phyloP scores from a whole-genome alignment of 2,329 filamentous ascomycete species.

The Aspergillus sergii region DNA sequence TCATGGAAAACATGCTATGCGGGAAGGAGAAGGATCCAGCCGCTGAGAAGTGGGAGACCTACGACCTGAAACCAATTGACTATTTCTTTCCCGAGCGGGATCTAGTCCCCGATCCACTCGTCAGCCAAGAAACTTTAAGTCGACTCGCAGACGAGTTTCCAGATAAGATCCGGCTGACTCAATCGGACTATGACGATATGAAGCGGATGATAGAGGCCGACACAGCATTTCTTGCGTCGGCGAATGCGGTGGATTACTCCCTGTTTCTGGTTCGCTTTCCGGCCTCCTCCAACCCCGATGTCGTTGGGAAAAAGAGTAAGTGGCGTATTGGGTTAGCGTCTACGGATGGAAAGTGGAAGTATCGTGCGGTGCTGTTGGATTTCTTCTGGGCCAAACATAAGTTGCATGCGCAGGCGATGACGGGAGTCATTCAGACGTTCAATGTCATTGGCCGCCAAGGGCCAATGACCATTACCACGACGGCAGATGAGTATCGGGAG shows the following conservation, averaged over 20 bases:
- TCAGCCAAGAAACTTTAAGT: conserved; percentile 66
- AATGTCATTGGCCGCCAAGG: conserved; percentile 66
- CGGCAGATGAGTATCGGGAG: conserved; percentile 66
- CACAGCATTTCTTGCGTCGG: conserved; percentile 62
- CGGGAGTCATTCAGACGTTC: conserved; percentile 64
- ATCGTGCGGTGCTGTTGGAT: conserved; percentile 69
- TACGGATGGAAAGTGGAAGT: conserved; percentile 66
- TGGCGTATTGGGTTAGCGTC: conserved; percentile 68
- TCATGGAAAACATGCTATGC: conserved; percentile 76
- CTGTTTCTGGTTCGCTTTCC: conserved; percentile 69
- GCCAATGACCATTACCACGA: conserved; percentile 75
- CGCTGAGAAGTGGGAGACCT: conserved; percentile 65
- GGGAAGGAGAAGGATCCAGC: conserved; percentile 55
- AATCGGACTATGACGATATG: conserved; percentile 59
- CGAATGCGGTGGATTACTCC: conserved; percentile 74
- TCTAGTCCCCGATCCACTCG: conserved; percentile 64
- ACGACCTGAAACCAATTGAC: conserved; percentile 72
- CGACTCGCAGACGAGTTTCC: conserved; percentile 69
- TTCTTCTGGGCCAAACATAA: conserved; percentile 81
- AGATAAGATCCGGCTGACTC: conserved; percentile 63
- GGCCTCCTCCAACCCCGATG: conserved; percentile 34
- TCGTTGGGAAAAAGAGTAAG: conserved; percentile 35
- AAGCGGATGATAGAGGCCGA: conserved; percentile 60
- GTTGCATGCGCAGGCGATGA: conserved; percentile 66
- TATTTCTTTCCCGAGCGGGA: conserved; percentile 79